Conservation (phyloP, 768 basidiomycete genomes). For the Hirschioporus abietinus region DNA sequence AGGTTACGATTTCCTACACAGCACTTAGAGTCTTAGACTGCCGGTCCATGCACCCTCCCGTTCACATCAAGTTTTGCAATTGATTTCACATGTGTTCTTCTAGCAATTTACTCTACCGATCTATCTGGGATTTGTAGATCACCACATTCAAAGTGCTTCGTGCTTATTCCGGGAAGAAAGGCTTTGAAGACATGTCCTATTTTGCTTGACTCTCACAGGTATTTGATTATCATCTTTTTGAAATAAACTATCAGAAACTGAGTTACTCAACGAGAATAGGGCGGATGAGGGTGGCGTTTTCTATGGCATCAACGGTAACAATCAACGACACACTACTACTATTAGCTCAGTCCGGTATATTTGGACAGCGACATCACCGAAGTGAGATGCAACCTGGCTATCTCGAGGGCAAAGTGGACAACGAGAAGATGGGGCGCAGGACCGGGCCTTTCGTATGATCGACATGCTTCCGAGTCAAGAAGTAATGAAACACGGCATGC, state of each 20-base stretch:
- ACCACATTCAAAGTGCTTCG: not conserved
- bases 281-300: not conserved
- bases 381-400: not conserved
- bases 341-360: not conserved
- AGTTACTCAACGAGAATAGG: not conserved
- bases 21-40: no score
- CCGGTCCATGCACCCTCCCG: no score
- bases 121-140: no score
- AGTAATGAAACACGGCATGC: not conserved
- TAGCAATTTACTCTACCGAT: no score
- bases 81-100: no score
- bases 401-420: not conserved
- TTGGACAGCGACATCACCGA: not conserved
- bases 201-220: not conserved
- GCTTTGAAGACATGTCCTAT: no score
- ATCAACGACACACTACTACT: not conserved
- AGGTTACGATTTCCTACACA: not conserved
- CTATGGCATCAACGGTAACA: not conserved
- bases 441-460: not conserved
- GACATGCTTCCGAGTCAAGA: not conserved
- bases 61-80: no score
- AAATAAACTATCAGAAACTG: not conserved
- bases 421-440: not conserved
- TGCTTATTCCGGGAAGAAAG: no score
- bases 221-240: not conserved